Base-by-base conservation (phyloP, 176 grass and related monocot species). In the Panicum miliaceum region DNA sequence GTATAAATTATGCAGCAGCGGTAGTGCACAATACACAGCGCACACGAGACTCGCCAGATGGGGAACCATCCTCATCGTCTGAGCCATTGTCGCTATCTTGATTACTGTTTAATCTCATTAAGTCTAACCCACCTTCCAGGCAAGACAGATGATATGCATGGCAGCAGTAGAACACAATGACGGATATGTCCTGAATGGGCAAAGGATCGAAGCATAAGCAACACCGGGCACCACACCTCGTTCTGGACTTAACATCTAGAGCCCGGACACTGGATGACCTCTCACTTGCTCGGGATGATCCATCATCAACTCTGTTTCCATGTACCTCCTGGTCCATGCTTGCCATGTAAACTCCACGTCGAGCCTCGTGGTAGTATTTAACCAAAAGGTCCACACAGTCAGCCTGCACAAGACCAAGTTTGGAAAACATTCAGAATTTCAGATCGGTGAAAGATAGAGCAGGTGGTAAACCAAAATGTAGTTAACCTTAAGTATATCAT, bases 21-120 rank as follows among this genome's bases (percentile, higher is more conserved):
- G 96, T 99, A 75, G 96, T 99, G 79, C 96, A 96, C 88, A 99
- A 82, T 58, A 99, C 91, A 86, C 96, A 99, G 6, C 96, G 87
- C 93, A 99, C 96, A 4, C 74, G 78, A 7, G 85, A 85, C 69
- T 86, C 81, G 3, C 69, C 85, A 4, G 70, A 84, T 0, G 84
- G 86, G 23, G 62, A 87, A 71, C 73, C 77, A 56, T 57, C 86
- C 22, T 88, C 88, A 7, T 86, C 89, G 12, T 91, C 92, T 15
- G 64, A 86, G 20, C 74, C 90, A 6, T 88, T 76, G 4, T 86
- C 89, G 4, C 58, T 91, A 19, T 85, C 68, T 11, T 82, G 84
- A 78, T 73, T 86, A 45, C 63, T 86, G 58, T 78, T 86, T 59
- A 81, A 92, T 77, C 81, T 96, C 64, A 90, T 87, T 41, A 85